Base-by-base conservation (phyloP, 768 basidiomycete species). In the Pleurotus sapidus region DNA sequence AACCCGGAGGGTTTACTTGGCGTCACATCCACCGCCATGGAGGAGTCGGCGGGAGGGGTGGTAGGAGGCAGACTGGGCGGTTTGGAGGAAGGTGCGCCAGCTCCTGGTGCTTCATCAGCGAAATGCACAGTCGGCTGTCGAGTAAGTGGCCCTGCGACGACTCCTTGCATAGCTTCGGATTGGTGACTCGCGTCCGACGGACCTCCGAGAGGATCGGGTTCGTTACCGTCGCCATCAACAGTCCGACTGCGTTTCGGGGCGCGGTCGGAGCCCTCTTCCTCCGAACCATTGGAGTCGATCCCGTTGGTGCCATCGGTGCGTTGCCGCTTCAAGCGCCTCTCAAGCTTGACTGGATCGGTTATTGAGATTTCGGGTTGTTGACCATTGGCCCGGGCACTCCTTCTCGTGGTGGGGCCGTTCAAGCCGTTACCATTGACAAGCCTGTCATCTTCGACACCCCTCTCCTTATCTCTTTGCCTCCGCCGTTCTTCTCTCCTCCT, bases 341-440 rank as follows among this genome's bases (percentile, higher is more conserved):
- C 92, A 5, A 94, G 75, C 63, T 83, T 79, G 24, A 84, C 79
- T 14, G 88, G 87, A 64, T 92, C 92, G 2, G 88, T 90, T 56
- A 91, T 88, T 5, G 77, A 62, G 37, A 89, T 71, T 65, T 94
- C 91, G 3, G 85, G 87, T 56, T 83, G 75, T 56, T 82, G 80
- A 1, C 92, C 92, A 65, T 84, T 91, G 55, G 84, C 77, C 42
- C 93, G 79, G 2, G 88, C 85, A 61, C 89, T 92, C 60, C 90
- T 76, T 58, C 91, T 74, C 1, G 80, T 77, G n/a, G 80, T 85
- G 12, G 79, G 77, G 34, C 78, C 74, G 57, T 78, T 74, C 1
- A 60, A 56, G 55, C 64, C 64, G 59, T 70, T 61, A 60, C 72
- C 61, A 61, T 67, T 49, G 57, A 56, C 54, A n/a, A 62, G 67